Base-by-base conservation (phyloP, 192 early-diverging fungal species). In the Cetraspora pellucida region DNA sequence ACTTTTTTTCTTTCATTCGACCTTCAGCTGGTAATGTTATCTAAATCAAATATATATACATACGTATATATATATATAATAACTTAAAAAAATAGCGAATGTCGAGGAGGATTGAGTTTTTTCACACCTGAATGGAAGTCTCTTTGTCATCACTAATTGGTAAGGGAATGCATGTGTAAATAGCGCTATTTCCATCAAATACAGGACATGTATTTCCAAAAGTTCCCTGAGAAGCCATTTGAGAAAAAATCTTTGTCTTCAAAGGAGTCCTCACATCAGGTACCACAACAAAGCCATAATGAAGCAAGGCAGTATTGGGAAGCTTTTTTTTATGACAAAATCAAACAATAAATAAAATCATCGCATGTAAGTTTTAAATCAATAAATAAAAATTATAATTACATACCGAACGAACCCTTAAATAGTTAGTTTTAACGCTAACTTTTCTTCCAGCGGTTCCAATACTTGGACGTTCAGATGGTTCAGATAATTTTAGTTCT, bases 221-320 rank as follows among this genome's bases (percentile, higher is more conserved):
- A 57, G n/a, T 7, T 13, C 31, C 31, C 11, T 72, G 47, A 21
- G 31, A 14, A n/a, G 25, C 52, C 47, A 72, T 57, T 25, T 30
- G 28, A 4, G 70, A 72, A 43, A 72, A 72, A 37, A 72, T 54
- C 23, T 47, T 72, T n/a, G 55, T 37, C 17, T 50, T 19, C 16
- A 57, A 23, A 43, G 28, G 50, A 19, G 47, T 19, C 5, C n/a
- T 72, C 10, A 57, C 70, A 5, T 54, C 19, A n/a, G 70, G 50
- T 1, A 30, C 31, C 21, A 52, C 25, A 30, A 72, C n/a, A 72
- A 72, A 72, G 13, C 27, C 57, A n/a, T 72, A 72, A 72, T 72
- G 70, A 57, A 31, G 31, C 0, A 72, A 2, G 9, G 14, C n/a
- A 7, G 1, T 16, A 2, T 57, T 16, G 6, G 52, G 70, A 43